These are phyloP conservation scores for Fusarium circinatum DNA, from an alignment of 2,329 filamentous ascomycete species.

Conservation along the genomic window DNA sequence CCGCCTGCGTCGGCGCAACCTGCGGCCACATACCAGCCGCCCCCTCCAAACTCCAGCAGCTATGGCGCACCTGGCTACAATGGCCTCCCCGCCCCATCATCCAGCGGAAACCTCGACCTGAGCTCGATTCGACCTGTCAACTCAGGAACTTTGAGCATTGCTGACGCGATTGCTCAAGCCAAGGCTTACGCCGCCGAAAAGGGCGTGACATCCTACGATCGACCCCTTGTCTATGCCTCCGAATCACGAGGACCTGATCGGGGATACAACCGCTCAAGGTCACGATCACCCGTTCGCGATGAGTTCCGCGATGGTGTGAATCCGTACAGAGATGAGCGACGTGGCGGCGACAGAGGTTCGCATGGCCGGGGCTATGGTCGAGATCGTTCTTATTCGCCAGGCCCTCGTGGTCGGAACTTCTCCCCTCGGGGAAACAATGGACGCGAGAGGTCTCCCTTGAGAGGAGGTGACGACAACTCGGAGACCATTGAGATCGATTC, in stretches of 20 bases:
- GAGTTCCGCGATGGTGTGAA: slow-evolving; percentile 80
- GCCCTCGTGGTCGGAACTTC: slow-evolving; percentile 64
- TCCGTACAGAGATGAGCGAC: slow-evolving; percentile 86
- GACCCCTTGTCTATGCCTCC: slow-evolving; percentile 59
- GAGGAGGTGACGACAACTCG: slow-evolving; percentile 71
- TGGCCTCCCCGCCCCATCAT: slow-evolving; percentile 72
- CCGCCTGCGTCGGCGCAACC: slow-evolving; percentile 51
- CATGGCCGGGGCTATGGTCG: slow-evolving; percentile 57
- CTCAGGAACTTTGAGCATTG: slow-evolving; percentile 84
- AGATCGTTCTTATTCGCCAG: slow-evolving; percentile 79
- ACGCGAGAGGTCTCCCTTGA: slow-evolving; percentile 68
- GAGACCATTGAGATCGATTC: slow-evolving; percentile 90
- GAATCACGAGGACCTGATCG: slow-evolving; percentile 53
- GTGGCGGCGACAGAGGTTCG: slow-evolving; percentile 67
- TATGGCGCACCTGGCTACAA: slow-evolving; percentile 52
- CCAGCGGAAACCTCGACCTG: slow-evolving; percentile 81
- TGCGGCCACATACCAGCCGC: slow-evolving; percentile 51
- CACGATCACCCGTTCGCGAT: slow-evolving; percentile 79
- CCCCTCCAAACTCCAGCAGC: slow-evolving; percentile 44
- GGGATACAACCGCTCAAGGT: slow-evolving; percentile 72
- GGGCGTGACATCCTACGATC: slow-evolving; percentile 73
- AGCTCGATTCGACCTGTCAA: slow-evolving; percentile 82
- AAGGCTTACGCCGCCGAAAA: slow-evolving; percentile 84
- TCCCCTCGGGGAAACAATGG: slow-evolving; percentile 67
- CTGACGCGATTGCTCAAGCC: slow-evolving; percentile 86